Evolutionary conservation across 129 eudicot species (phyloP).

Genomic region (Tagetes patula): DNA sequence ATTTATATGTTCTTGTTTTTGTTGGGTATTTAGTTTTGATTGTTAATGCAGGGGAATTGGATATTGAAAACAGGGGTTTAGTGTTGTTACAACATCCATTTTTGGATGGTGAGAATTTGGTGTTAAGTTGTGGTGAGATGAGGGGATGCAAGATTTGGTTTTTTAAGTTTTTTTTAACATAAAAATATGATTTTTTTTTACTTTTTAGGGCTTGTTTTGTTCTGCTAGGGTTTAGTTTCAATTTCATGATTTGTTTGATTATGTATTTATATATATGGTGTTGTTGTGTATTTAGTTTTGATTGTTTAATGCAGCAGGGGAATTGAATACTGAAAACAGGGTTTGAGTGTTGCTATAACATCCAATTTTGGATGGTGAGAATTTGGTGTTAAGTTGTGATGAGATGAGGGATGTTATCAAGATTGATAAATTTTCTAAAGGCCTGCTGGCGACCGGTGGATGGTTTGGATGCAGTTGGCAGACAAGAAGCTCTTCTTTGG

Average conservation of each 20-base stretch:
- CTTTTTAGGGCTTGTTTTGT: neutral
- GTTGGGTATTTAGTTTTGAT: neutral
- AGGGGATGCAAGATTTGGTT: slow-evolving; percentile 38
- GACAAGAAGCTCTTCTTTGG: slow-evolving; percentile 74
- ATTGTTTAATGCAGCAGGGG: slow-evolving; percentile 12
- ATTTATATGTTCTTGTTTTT: neutral
- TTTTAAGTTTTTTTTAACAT: neutral
- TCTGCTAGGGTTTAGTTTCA: too few species aligned
- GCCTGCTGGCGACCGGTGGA: slow-evolving; percentile 73
- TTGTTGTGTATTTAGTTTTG: neutral
- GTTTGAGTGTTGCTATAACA: slow-evolving; percentile 7
- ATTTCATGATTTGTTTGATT: neutral
- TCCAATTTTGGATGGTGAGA: slow-evolving; percentile 64
- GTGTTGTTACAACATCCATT: slow-evolving; percentile 37
- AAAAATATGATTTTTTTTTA: neutral
- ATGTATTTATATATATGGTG: neutral
- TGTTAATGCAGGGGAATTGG: slow-evolving; percentile 20
- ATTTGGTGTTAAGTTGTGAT: slow-evolving; percentile 47
- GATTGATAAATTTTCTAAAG: slow-evolving; percentile 56
- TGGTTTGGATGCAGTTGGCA: slow-evolving; percentile 50
- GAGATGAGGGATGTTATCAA: slow-evolving; percentile 92
- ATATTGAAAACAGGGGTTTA: neutral
- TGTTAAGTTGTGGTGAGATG: slow-evolving; percentile 64
- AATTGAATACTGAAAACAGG: neutral
- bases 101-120: slow-evolving; percentile 55